Conservation (phyloP, 306 rosid genomes). For the Begonia peltatifolia region DNA sequence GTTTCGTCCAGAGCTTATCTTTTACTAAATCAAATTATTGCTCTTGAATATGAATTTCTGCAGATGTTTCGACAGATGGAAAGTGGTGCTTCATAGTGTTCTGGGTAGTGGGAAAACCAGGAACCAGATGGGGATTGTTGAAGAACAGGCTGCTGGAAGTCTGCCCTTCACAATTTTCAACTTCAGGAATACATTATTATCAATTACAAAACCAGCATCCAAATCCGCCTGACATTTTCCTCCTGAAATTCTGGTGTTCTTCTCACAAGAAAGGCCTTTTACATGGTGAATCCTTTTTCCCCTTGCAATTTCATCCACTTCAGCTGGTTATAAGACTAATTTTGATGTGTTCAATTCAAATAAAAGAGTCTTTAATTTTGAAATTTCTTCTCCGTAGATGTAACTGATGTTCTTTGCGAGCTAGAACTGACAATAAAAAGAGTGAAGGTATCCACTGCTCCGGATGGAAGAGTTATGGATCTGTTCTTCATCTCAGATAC, state of each 20-base stretch:
- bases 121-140: conserved; percentile 39
- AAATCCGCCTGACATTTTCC: conserved; percentile 30
- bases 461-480: conserved; percentile 50
- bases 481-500: conserved; percentile 47
- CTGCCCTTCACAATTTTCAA: conserved; percentile 39
- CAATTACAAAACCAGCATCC: conserved; percentile 24
- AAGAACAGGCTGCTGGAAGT: conserved; percentile 34
- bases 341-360: not conserved
- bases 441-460: conserved; percentile 48
- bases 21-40: no score
- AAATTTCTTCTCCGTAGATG: conserved; percentile 19
- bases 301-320: not conserved
- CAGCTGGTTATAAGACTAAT: not conserved
- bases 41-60: not conserved
- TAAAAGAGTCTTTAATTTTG: not conserved
- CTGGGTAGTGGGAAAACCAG: conserved; percentile 39
- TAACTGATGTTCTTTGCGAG: conserved; percentile 40
- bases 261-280: conserved; percentile 32
- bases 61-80: conserved; percentile 43
- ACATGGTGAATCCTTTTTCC: conserved; percentile 22
- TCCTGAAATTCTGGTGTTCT: conserved; percentile 44
- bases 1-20: no score
- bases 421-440: conserved; percentile 40
- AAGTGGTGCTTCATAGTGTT: conserved; percentile 49
- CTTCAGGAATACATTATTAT: conserved; percentile 27